Conservation (phyloP, 1,139 yeast species). For the Yamadazyma kanchanaburiensis region DNA sequence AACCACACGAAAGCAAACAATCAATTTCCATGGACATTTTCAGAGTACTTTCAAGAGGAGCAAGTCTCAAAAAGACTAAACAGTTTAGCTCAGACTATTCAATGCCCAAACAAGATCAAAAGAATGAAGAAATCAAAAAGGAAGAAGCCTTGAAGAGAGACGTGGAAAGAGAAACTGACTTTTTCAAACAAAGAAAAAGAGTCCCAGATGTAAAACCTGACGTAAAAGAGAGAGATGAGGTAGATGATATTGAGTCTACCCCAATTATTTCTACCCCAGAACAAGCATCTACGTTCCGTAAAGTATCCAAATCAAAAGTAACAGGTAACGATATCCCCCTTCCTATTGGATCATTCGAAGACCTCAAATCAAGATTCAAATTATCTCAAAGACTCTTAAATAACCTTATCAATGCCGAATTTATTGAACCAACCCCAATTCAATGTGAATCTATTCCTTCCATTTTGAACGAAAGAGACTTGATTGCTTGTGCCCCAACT, state of each 20-base stretch:
- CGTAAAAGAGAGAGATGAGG: conserved; percentile 21
- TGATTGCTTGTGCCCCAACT: conserved; percentile 89
- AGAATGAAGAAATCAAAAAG: conserved; percentile 15
- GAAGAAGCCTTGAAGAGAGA: conserved; percentile 11
- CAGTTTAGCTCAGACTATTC: conserved; percentile 43
- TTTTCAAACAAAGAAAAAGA: conserved; percentile 27
- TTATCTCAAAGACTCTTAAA: conserved; percentile 60
- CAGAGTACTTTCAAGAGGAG: conserved; percentile 81
- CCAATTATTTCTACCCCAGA: conserved; percentile 48
- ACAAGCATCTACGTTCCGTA: conserved; percentile 59
- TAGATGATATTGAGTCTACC: too few relatives aligned
- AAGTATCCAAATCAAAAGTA: conserved; percentile 56
- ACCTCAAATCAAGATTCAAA: conserved; percentile 63
- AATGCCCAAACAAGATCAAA: conserved; percentile 26
- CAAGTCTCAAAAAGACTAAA: conserved; percentile 61
- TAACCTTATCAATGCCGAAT: conserved; percentile 67
- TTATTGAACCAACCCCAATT: conserved; percentile 85
- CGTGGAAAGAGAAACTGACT: conserved; percentile 16
- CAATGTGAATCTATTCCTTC: conserved; percentile 85
- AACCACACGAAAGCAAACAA: too few relatives aligned
- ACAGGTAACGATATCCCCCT: conserved; percentile 78
- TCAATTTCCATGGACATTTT: conserved; percentile 81
- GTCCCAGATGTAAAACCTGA: conserved; percentile 17
- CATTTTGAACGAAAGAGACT: conserved; percentile 60
- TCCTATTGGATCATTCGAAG: conserved; percentile 88